These are phyloP conservation scores for Dillenia suffruticosa DNA, from an alignment of 164 flowering plant species.

Conservation along the genomic window DNA sequence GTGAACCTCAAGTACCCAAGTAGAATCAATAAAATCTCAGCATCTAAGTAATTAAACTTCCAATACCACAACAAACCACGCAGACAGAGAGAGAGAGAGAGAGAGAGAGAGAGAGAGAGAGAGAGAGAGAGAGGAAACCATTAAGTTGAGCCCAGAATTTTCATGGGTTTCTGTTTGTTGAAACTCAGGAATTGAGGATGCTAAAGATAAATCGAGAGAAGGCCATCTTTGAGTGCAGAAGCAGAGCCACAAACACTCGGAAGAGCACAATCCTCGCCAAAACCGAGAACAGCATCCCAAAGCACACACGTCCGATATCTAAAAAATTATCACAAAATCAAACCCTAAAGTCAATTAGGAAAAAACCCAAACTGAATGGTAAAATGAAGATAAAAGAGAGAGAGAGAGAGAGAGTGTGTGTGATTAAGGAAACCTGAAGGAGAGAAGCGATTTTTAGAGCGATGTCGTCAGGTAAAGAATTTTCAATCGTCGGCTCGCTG, in stretches of 20 bases:
- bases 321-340: too few relatives aligned
- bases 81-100: not conserved
- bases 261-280: conserved; percentile 63
- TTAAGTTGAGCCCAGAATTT: too few relatives aligned
- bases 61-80: conserved; percentile 30
- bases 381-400: not conserved
- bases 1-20: too few relatives aligned
- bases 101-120: not conserved
- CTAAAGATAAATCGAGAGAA: conserved; percentile 11
- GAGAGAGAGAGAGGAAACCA: not conserved
- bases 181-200: not conserved
- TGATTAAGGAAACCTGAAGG: conserved; percentile 34
- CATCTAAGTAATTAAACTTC: conserved; percentile 67
- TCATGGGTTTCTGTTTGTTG: too few relatives aligned
- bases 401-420: not conserved
- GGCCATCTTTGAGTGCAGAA: conserved; percentile 69
- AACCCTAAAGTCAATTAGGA: too few relatives aligned
- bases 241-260: conserved; percentile 64
- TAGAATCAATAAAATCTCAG: too few relatives aligned
- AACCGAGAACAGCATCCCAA: conserved; percentile 29
- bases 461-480: conserved; percentile 51
- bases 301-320: too few relatives aligned
- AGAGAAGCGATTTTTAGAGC: conserved; percentile 54
- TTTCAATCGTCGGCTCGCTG: conserved; percentile 1
- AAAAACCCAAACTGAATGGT: too few relatives aligned